Base-by-base conservation (phyloP, 495 filamentous ascomycete genomes). In the Lindgomyces ingoldianus region DNA sequence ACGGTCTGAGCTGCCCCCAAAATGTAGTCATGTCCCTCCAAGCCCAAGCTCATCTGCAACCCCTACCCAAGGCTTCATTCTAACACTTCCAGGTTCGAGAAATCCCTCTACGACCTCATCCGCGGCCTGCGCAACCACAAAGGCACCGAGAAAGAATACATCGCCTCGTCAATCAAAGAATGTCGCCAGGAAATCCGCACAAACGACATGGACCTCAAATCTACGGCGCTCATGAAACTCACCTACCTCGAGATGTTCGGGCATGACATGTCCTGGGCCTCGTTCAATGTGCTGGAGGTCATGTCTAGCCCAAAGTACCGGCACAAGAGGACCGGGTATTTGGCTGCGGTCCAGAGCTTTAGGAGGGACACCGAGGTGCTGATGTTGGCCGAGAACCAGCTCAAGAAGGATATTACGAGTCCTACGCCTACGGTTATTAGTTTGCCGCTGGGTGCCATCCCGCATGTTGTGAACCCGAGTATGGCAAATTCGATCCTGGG, bases 241-340 rank as follows among this genome's bases (percentile, higher is more conserved):
- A 87, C 96, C 39, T 98, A 98, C 73, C 83, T 98, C 62, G 94
- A 98, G 74, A 98, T 98, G 94, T 91, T 96, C 72, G 94, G 94
- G 11, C 90, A 98, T 72, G 94, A 98, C 77, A 98, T 98, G 94
- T 97, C 94, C 0, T 98, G 94, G 94, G 94, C 95, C 19, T 91
- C 91, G 9, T 98, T 98, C 75, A 90, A 98, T 74, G 94, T 97
- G 12, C 87, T 98, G 30, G 94, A 98, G 77, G 94, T 98, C 75
- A 98, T 98, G 94, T 95, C 92, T 22, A 94, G 90, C 4, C 76
- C 87, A 16, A 97, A 96, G 75, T 96, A 96, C 74, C 81, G 89
- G 36, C 94, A 96, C 74, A 98, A 98, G 74, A 80, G 94, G 62
- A 91, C 96, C 44, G 94, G 92, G 25, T 98, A 98, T 76, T 84